Base-by-base conservation (phyloP, 2,329 filamentous ascomycete genomes). In the Fusarium pininemorale region DNA sequence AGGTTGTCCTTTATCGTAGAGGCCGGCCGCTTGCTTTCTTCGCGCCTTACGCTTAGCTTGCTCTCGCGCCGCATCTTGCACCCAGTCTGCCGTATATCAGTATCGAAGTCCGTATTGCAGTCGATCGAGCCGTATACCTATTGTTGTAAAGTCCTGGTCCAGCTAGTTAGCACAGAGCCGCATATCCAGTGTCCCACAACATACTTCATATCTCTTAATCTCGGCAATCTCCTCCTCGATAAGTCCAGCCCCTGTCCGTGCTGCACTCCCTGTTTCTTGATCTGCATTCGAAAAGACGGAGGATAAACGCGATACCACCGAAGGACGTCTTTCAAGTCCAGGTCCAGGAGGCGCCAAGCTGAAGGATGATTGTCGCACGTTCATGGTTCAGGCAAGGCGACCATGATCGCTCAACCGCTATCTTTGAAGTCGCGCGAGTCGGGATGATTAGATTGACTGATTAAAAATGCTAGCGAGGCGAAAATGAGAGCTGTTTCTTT, bases 171-270 rank as follows among this genome's bases (percentile, higher is more conserved):
- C 56, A 38, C 47, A 51, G 63, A 38, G 54, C 75, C 41, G 37
- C 35, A 57, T 44, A 24, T 55, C 41, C 37, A 71, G 69, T 28
- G 16, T 55, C 30, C 47, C 20, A 44, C 30, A 56, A 72, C 83
- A 72, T 81, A 92, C 90, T 85, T 98, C 96, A 84, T 99, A 99
- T 85, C 96, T 90, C 85, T 98, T 98, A 81, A 99, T 98, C 86
- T 98, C 93, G 32, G 93, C 95, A 80, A 99, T 98, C 85, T 99
- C 96, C 80, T 98, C 95, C 70, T 95, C 93, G 75, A 97, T 94
- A 72, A 92, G 90, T 70, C 92, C 89, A 78, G 93, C 90, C 63
- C 87, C 90, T 35, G 86, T 86, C 16, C 81, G 82, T 41, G 86
- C 84, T 55, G 86, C 84, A 69, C 84, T 84, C 24, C 84, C 84